These are phyloP conservation scores for Tolypocladium sp. DNA, from an alignment of 2,329 filamentous ascomycete genomes.

Conservation along the genomic window DNA sequence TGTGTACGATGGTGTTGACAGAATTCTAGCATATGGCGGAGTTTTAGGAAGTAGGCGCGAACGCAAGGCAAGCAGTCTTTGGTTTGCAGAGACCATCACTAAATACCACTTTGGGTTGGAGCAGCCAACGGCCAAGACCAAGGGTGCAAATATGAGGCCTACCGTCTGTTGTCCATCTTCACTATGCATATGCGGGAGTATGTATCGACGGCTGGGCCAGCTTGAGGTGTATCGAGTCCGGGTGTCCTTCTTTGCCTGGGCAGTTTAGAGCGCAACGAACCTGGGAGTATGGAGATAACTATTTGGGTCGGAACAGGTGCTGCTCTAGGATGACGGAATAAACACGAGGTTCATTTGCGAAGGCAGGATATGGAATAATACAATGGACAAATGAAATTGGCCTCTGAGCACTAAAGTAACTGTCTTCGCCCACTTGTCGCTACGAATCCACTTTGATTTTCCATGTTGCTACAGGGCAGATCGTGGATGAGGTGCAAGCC, in stretches of 20 bases:
- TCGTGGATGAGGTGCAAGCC: background rate
- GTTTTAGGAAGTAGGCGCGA: constrained; percentile 19
- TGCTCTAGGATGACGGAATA: background rate
- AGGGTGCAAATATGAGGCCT: background rate
- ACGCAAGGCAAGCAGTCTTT: background rate
- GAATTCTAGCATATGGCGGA: constrained; percentile 24
- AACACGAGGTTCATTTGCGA: background rate
- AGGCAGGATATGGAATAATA: background rate
- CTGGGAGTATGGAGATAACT: background rate
- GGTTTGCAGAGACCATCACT: constrained; percentile 11
- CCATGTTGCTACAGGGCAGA: background rate
- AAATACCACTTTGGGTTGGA: constrained; percentile 9
- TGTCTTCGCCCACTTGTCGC: no score
- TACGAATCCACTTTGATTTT: no score
- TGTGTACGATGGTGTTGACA: constrained; percentile 13
- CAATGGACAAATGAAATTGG: background rate
- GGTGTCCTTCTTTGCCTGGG: background rate
- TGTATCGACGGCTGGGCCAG: background rate
- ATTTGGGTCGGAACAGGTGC: background rate
- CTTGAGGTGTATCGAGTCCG: background rate
- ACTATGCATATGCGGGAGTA: background rate
- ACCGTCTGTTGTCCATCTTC: background rate
- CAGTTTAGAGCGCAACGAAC: background rate
- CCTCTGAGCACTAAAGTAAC: background rate
- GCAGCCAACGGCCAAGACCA: constrained; percentile 1